Conservation (phyloP, 768 basidiomycete species). For the Russula sp. region DNA sequence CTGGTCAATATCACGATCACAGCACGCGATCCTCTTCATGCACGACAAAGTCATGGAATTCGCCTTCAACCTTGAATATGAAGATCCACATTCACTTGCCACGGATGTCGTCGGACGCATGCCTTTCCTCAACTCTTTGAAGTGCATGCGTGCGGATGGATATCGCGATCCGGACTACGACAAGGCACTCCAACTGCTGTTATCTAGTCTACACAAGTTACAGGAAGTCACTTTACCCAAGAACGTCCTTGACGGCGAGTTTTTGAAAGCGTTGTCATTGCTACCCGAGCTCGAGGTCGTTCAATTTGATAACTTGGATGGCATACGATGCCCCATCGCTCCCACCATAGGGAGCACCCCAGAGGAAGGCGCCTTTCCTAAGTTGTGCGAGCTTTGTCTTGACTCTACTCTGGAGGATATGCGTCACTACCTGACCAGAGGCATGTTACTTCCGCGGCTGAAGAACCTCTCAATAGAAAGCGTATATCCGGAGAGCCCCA, state of each 20-base stretch:
- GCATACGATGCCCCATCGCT: not conserved
- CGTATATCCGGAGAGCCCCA: constrained; percentile 4
- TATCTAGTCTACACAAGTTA: constrained; percentile 10
- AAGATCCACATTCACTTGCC: not conserved
- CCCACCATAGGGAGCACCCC: not conserved
- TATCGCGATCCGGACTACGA: not conserved
- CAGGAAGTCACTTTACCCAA: constrained; percentile 16
- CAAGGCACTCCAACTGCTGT: constrained; percentile 3
- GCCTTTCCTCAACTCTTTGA: constrained; percentile 18
- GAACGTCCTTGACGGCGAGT: not conserved
- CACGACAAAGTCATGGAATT: constrained; percentile 22
- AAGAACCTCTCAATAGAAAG: constrained; percentile 16
- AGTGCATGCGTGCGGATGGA: not conserved
- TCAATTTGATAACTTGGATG: constrained; percentile 14
- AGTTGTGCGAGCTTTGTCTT: constrained; percentile 20
- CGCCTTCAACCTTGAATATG: not conserved
- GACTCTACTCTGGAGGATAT: constrained; percentile 19
- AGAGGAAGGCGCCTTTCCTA: constrained; percentile 19
- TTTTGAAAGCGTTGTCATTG: constrained; percentile 12
- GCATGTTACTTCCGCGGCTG: constrained; percentile 15
- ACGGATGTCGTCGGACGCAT: constrained; percentile 20
- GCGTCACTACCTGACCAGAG: constrained; percentile 17
- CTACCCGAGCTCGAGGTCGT: constrained; percentile 19
- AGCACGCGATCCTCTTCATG: constrained; percentile 20
- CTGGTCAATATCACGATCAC: not conserved